A percentile compares a stretch with the other conserved stretches of the same genome.
phyloP scores from a whole-genome alignment of 306 rosid genomes.

The Vigna nakashimae region DNA sequence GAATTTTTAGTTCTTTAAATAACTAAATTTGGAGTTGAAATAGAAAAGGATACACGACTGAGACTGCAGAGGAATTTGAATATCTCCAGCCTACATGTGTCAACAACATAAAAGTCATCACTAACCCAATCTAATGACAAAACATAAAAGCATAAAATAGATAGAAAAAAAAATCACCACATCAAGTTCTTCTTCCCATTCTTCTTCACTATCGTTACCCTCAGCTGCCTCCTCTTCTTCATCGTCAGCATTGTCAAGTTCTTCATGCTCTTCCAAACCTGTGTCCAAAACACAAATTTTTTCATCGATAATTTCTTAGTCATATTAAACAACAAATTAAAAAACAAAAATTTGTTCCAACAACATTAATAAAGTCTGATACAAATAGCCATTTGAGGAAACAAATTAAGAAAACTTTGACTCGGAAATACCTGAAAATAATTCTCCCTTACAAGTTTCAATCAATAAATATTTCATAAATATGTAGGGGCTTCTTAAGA shows the following conservation, averaged over 20 bases:
- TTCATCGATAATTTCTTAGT: conserved; percentile 28
- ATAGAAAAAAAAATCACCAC: conserved; percentile 48
- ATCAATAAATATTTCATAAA: conserved; percentile 10
- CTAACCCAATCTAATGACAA: conserved; percentile 6
- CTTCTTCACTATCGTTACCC: conserved; percentile 67
- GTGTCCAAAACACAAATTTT: conserved; percentile 29
- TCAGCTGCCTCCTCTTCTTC: conserved; percentile 65
- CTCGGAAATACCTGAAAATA: conserved; percentile 7
- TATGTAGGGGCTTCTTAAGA: conserved; percentile 3
- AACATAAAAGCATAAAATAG: conserved; percentile 29
- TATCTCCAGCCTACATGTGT: conserved; percentile 68
- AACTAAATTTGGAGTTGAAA: conserved; percentile 32
- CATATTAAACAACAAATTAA: conserved; percentile 26
- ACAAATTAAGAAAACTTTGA: conserved; percentile 23
- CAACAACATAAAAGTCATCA: conserved; percentile 35
- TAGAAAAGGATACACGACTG: conserved; percentile 69
- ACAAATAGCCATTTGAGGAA: conserved; percentile 5
- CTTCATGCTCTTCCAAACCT: conserved; percentile 58
- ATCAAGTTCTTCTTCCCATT: conserved; percentile 67
- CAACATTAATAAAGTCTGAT: neutral
- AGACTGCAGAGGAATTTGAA: conserved; percentile 64
- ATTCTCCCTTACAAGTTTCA: conserved; percentile 17
- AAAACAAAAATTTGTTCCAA: neutral
- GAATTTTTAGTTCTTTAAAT: neutral
- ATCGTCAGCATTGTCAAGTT: conserved; percentile 59